phyloP scores from a whole-genome alignment of 2,329 filamentous ascomycete species.

The Fusarium nurragi region DNA sequence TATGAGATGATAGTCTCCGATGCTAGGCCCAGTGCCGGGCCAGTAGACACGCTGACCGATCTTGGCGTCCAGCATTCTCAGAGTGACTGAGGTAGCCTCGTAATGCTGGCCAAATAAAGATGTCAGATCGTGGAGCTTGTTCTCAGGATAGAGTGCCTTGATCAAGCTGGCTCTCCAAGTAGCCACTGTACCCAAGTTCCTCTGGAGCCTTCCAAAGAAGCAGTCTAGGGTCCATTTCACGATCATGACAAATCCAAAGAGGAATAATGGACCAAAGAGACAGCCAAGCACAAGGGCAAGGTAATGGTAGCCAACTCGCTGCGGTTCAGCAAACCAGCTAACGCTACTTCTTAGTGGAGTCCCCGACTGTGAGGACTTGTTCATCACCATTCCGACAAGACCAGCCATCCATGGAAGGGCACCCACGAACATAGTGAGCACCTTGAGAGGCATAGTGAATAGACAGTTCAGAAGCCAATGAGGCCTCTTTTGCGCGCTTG shows the following conservation, averaged over 20 bases:
- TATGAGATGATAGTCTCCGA: not conserved
- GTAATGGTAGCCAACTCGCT: conserved; percentile 5
- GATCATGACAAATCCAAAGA: conserved; percentile 3
- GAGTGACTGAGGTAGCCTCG: not conserved
- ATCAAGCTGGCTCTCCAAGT: not conserved
- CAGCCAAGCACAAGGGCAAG: not conserved
- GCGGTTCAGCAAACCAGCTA: conserved; percentile 3
- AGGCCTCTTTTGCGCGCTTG: not conserved
- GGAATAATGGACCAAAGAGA: not conserved
- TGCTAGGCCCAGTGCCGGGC: not conserved
- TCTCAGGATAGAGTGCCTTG: not conserved
- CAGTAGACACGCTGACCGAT: conserved; percentile 6
- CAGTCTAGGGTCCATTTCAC: not conserved
- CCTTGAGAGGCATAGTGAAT: not conserved
- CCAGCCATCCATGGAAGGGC: conserved; percentile 10
- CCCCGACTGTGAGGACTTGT: not conserved
- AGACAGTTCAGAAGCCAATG: not conserved
- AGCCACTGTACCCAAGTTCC: not conserved
- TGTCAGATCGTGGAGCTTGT: not conserved
- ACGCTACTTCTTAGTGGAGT: conserved; percentile 5
- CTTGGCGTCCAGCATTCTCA: conserved; percentile 3
- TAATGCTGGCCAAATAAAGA: conserved; percentile 10
- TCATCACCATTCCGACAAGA: conserved; percentile 7
- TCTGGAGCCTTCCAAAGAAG: not conserved
- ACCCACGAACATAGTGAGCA: not conserved